phyloP scores from a whole-genome alignment of 345 rosid genomes.

The Lepidium aucheri region DNA sequence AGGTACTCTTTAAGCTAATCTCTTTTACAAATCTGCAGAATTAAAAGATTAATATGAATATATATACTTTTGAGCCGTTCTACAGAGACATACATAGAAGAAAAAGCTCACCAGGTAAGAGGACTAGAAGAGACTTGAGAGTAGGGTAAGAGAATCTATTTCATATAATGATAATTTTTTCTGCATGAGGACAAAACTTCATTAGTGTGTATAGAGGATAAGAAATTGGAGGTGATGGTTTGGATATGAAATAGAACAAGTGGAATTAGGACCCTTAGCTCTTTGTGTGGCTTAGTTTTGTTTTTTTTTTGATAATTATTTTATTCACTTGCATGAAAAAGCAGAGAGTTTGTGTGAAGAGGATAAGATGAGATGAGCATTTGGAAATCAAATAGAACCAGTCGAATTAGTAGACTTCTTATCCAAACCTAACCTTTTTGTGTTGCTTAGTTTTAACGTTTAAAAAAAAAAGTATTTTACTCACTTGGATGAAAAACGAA shows the following conservation, averaged over 20 bases:
- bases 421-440: too few relatives aligned
- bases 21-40: neutral
- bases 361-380: too few relatives aligned
- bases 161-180: neutral
- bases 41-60: neutral
- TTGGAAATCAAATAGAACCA: too few relatives aligned
- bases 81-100: neutral
- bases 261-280: neutral
- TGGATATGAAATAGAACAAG: neutral
- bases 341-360: too few relatives aligned
- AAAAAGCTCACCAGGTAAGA: slow-evolving; percentile 1
- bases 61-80: neutral
- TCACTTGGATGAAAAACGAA: too few relatives aligned
- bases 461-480: too few relatives aligned
- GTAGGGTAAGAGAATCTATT: neutral
- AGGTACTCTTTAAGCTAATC: too few relatives aligned
- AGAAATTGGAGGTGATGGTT: slow-evolving; percentile 6
- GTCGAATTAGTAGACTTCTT: too few relatives aligned
- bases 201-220: neutral
- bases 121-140: neutral
- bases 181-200: slow-evolving; percentile 1
- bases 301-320: neutral
- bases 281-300: neutral
- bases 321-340: neutral
- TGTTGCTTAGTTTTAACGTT: too few relatives aligned